Conservation (phyloP, 345 rosid species). For the Eucalyptus albens region DNA sequence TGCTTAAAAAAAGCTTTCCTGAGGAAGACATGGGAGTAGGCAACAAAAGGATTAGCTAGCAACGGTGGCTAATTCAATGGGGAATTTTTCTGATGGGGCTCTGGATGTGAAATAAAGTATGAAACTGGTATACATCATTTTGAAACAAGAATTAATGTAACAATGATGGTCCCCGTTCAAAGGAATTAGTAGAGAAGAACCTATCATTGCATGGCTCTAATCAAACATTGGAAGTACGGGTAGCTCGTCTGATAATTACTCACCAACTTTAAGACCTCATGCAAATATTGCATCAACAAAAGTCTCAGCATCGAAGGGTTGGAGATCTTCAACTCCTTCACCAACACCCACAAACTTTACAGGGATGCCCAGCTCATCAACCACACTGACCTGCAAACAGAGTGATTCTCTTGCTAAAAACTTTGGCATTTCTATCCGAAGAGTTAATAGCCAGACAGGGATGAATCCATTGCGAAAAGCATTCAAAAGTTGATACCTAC, state of each 20-base stretch:
- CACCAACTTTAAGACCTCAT: constrained; percentile 4
- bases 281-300: constrained; percentile 83
- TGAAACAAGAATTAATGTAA: background rate
- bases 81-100: background rate
- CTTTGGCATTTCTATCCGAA: background rate
- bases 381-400: constrained; percentile 74
- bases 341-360: constrained; percentile 95
- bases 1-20: background rate
- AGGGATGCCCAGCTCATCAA: constrained; percentile 89
- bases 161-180: background rate
- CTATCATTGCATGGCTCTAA: background rate
- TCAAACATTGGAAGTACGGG: background rate
- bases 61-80: background rate
- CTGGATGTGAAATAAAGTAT: background rate
- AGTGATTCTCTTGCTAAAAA: background rate
- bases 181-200: background rate
- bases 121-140: background rate
- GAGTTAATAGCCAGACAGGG: background rate
- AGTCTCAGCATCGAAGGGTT: constrained; percentile 84
- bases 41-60: background rate
- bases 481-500: constrained; percentile 11
- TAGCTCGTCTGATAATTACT: background rate
- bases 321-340: constrained; percentile 88
- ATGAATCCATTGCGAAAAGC: background rate
- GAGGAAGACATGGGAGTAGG: background rate